These are phyloP conservation scores for Linnemannia exigua DNA, from an alignment of 192 early-diverging fungal species.

Conservation along the genomic window DNA sequence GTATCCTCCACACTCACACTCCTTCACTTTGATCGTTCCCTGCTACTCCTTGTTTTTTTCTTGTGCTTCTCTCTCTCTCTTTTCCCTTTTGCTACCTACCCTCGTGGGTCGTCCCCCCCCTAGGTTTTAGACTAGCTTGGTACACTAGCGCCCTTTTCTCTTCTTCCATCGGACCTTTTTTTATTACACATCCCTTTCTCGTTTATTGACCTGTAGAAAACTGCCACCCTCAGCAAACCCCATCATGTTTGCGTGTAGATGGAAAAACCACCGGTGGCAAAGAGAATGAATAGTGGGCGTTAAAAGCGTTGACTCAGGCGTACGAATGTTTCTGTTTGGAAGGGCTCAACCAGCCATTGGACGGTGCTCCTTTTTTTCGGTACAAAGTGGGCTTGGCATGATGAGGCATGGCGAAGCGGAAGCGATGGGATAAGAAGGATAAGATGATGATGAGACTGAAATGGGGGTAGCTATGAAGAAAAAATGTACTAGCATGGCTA, in stretches of 20 bases:
- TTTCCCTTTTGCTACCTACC: not conserved
- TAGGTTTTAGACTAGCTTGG: not conserved
- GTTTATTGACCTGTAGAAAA: not conserved
- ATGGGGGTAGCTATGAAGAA: not conserved
- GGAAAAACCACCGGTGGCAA: constrained; percentile 1
- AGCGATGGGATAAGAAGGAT: not conserved
- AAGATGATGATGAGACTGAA: not conserved
- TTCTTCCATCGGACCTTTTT: not conserved
- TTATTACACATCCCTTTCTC: not conserved
- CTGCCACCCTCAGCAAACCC: not conserved
- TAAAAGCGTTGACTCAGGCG: not conserved
- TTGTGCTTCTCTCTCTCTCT: not conserved
- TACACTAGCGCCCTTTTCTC: not conserved
- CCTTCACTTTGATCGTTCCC: not conserved
- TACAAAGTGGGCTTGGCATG: not conserved
- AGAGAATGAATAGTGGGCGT: not conserved
- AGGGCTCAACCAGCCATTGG: not conserved
- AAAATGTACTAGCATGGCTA: not conserved
- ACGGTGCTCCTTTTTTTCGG: not conserved
- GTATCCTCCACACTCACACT: no score
- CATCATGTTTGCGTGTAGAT: not conserved
- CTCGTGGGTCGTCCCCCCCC: no score
- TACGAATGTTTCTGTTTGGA: not conserved
- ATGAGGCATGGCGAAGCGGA: not conserved
- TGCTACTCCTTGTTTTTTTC: not conserved